Conservation (phyloP, 2,329 filamentous ascomycete genomes). For the Whalleya microplaca region DNA sequence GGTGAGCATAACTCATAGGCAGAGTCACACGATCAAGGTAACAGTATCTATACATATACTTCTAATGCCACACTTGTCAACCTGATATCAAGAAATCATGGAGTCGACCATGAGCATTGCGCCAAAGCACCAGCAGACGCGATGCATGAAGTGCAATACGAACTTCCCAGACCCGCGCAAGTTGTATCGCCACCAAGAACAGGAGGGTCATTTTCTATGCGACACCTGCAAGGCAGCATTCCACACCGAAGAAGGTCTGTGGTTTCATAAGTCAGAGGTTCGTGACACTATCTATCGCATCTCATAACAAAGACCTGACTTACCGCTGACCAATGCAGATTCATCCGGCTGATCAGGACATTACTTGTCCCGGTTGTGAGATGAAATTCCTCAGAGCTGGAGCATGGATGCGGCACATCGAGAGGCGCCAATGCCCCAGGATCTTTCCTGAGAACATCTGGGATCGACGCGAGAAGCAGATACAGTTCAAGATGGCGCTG, state of each 20-base stretch:
- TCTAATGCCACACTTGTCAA: too few relatives aligned
- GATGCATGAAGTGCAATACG: slow-evolving; percentile 19
- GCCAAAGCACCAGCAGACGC: too few relatives aligned
- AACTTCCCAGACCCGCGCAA: slow-evolving; percentile 5
- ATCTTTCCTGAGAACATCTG: slow-evolving; percentile 42
- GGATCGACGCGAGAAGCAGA: slow-evolving; percentile 41
- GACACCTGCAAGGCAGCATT: slow-evolving; percentile 19
- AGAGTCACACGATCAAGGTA: too few relatives aligned
- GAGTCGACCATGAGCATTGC: too few relatives aligned
- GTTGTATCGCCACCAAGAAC: slow-evolving; percentile 20
- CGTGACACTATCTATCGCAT: background rate
- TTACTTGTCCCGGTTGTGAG: slow-evolving; percentile 53
- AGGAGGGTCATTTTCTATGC: slow-evolving; percentile 22
- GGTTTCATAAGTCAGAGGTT: slow-evolving; percentile 20
- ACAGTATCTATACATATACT: too few relatives aligned
- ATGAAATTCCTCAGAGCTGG: slow-evolving; percentile 42
- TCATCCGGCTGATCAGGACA: slow-evolving; percentile 45
- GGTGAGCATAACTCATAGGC: too few relatives aligned
- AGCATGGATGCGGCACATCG: slow-evolving; percentile 50
- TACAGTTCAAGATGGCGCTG: slow-evolving; percentile 38
- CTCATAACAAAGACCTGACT: slow-evolving; percentile 3
- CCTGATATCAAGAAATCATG: too few relatives aligned
- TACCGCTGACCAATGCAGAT: slow-evolving; percentile 30
- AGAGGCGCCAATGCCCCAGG: slow-evolving; percentile 43
- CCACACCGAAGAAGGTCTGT: slow-evolving; percentile 8